Conservation (phyloP, 768 basidiomycete species). For the Suillus decipiens region DNA sequence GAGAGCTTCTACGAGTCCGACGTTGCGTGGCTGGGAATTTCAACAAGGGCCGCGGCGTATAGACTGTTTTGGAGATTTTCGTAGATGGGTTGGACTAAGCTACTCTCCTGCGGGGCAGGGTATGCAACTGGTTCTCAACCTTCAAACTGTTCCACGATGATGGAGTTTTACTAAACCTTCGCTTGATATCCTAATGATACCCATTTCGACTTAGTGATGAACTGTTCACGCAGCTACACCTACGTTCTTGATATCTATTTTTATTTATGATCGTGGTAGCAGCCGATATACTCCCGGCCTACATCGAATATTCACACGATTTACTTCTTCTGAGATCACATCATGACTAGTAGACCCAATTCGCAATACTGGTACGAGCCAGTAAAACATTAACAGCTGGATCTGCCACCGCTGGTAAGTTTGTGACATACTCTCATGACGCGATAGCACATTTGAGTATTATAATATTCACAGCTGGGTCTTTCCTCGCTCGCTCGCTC, state of each 20-base stretch:
- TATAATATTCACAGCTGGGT: not conserved
- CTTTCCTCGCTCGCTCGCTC: not conserved
- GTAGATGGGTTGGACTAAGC: conserved; percentile 5
- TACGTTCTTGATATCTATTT: not conserved
- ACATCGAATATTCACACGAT: not conserved
- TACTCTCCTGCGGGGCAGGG: conserved; percentile 5
- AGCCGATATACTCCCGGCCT: not conserved
- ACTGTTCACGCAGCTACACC: not conserved
- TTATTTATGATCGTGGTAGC: not conserved
- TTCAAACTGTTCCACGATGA: not conserved
- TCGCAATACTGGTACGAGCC: not conserved
- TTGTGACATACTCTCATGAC: not conserved
- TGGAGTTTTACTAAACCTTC: not conserved
- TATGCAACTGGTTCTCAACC: conserved; percentile 5
- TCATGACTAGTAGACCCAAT: not conserved
- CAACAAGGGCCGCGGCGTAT: conserved; percentile 45
- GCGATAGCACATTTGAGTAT: not conserved
- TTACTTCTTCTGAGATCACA: not conserved
- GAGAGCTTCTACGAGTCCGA: conserved; percentile 41
- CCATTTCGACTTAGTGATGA: not conserved
- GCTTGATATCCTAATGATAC: not conserved
- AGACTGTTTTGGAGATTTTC: conserved; percentile 48
- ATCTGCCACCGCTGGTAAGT: not conserved
- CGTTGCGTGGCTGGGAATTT: conserved; percentile 41
- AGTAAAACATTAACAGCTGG: not conserved